These are phyloP conservation scores for Geotrichum fermentans DNA, from an alignment of 1,139 yeast species.

Conservation along the genomic window DNA sequence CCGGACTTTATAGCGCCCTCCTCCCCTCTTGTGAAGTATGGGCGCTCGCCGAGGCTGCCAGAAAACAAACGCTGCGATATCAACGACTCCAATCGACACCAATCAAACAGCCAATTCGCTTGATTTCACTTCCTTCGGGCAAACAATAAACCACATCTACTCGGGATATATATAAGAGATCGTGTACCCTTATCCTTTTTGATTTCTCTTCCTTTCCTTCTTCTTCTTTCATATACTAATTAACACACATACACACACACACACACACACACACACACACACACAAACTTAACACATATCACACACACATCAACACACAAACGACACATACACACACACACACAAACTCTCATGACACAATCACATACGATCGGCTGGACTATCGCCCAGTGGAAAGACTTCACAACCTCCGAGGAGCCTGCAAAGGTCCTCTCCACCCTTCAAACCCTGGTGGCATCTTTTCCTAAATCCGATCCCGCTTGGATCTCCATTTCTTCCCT, in stretches of 20 bases:
- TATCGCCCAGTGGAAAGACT: conserved; percentile 64
- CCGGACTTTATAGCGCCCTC: no score
- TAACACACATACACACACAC: background rate
- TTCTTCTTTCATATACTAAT: background rate
- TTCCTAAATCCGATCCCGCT: conserved; percentile 62
- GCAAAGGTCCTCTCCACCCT: conserved; percentile 54
- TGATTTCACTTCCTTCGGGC: no score
- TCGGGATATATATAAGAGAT: background rate
- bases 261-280: conserved; percentile 1
- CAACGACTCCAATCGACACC: no score
- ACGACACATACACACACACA: background rate
- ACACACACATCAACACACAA: background rate
- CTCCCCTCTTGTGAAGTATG: no score
- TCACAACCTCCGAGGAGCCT: conserved; percentile 61
- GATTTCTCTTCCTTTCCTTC: background rate
- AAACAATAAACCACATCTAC: background rate
- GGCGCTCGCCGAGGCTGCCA: no score
- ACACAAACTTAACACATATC: background rate
- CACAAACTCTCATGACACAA: conserved; percentile 1
- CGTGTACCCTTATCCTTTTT: background rate
- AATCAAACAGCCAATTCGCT: no score
- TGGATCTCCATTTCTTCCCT: conserved; percentile 76
- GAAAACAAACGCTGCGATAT: no score
- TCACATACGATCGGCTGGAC: conserved; percentile 49
- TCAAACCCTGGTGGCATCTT: conserved; percentile 41